These are phyloP conservation scores for Rubroboletus pulcherrimus DNA, from an alignment of 768 basidiomycete genomes.

Conservation along the genomic window DNA sequence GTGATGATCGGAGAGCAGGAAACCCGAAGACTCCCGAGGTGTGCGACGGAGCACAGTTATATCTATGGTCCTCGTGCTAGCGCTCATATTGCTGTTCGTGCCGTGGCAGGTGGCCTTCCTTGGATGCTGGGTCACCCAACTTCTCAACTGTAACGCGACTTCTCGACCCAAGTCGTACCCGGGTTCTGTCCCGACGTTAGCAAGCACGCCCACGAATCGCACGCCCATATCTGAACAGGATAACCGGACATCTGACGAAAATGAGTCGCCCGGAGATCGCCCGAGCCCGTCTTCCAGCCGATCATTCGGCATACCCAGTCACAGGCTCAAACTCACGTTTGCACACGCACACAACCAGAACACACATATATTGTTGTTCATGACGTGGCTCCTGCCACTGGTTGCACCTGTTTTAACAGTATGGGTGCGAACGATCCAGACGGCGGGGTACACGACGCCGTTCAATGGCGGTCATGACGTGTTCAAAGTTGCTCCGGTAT, in stretches of 20 bases:
- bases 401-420: constrained; percentile 76
- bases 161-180: constrained; percentile 12
- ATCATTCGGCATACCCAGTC: neutral
- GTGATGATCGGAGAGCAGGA: constrained; percentile 9
- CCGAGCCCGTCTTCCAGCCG: neutral
- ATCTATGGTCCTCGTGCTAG: constrained; percentile 58
- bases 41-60: constrained; percentile 47
- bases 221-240: constrained; percentile 19
- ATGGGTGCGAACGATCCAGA: constrained; percentile 83
- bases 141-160: constrained; percentile 54
- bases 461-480: constrained; percentile 82
- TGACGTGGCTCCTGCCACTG: constrained; percentile 80
- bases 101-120: constrained; percentile 93
- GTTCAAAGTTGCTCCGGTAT: constrained; percentile 58
- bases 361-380: constrained; percentile 62
- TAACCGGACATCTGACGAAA: constrained; percentile 4
- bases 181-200: constrained; percentile 26
- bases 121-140: constrained; percentile 76
- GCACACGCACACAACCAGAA: constrained; percentile 44
- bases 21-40: constrained; percentile 31
- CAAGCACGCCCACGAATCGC: constrained; percentile 21
- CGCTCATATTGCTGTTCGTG: constrained; percentile 69
- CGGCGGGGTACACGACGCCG: constrained; percentile 73
- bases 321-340: constrained; percentile 2
- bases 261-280: constrained; percentile 6